Base-by-base conservation (phyloP, 495 filamentous ascomycete genomes). In the Penicillium alfredii region DNA sequence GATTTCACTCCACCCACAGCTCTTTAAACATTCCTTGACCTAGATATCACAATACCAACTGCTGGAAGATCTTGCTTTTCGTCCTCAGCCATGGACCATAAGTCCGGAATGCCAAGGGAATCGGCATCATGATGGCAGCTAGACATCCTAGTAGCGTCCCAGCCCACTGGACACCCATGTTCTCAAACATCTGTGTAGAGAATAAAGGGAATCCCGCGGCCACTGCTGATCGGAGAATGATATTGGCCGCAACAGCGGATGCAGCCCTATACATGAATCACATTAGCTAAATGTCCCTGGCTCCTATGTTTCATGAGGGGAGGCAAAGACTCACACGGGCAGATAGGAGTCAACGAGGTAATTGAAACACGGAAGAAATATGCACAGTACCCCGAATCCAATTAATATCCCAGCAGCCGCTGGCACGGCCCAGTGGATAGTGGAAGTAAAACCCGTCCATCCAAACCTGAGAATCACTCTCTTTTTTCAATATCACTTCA, bases 201-300 rank as follows among this genome's bases (percentile, higher is more conserved):
- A 94, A 94, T 4, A 94, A 74, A 7, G 87, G 87, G 61, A 93
- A 93, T 0, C 68, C 77, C 4, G 80, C 81, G 15, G 81, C 86
- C 34, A 74, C 78, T 8, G 86, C 64, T 7, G 82, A 88, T 4
- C 87, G 81, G 18, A 90, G 66, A 63, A 93, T 86, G 1, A 86
- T 89, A 59, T 92, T 93, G 17, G 78, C 87, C 3, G 87, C 86
- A 38, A 92, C 85, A 15, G 86, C 85, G 3, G 84, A 88, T 19
- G 85, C 85, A 17, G 86, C 86, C 45, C 71, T 77, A 36, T 27
- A 15, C 9, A 7, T 8, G 7, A 28, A 2, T 25, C 23, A 8
- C 1, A n/a, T 9, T 25, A 25, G 8, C 23, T n/a, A 25, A 8
- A 25, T 25, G 11, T 8, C 8, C 5, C 4, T 6, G 18, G 4